Conservation (phyloP, 768 basidiomycete species). For the Psilocybe subaeruginosa region DNA sequence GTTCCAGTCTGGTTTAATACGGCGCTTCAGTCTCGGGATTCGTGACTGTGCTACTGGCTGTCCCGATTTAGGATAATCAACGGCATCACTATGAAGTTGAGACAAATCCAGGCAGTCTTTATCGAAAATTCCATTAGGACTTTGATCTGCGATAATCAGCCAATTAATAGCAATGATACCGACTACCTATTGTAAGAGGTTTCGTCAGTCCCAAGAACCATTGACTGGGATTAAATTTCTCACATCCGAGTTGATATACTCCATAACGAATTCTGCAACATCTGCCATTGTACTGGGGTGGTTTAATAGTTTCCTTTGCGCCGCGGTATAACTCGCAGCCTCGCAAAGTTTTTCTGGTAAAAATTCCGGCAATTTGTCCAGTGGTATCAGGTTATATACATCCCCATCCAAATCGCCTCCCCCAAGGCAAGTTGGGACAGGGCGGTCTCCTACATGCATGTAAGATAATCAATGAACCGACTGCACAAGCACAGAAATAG, state of each 20-base stretch:
- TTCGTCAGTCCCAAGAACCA: neutral
- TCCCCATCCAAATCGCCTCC: conserved; percentile 78
- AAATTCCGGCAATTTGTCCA: conserved; percentile 40
- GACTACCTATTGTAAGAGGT: conserved; percentile 42
- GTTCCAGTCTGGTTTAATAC: conserved; percentile 61
- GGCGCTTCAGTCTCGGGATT: conserved; percentile 47
- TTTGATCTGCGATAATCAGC: conserved; percentile 68
- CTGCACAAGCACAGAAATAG: neutral
- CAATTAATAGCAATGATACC: conserved; percentile 67
- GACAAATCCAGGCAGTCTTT: conserved; percentile 55
- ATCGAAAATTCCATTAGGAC: conserved; percentile 47
- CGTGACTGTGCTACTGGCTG: conserved; percentile 38
- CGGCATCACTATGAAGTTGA: conserved; percentile 62
- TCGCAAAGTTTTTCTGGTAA: conserved; percentile 18
- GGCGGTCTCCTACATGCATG: conserved; percentile 49
- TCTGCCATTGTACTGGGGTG: conserved; percentile 60
- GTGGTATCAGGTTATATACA: conserved; percentile 53
- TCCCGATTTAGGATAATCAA: conserved; percentile 69
- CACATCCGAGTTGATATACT: conserved; percentile 70
- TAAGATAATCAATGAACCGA: neutral
- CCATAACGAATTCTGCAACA: conserved; percentile 70
- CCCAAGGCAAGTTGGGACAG: conserved; percentile 63
- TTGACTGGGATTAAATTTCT: conserved; percentile 20
- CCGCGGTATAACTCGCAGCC: conserved; percentile 56
- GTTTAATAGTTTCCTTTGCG: conserved; percentile 44